Evolutionary conservation across 257 asterid genomes (phyloP).

Genomic region (Jaltomata sinuosa): DNA sequence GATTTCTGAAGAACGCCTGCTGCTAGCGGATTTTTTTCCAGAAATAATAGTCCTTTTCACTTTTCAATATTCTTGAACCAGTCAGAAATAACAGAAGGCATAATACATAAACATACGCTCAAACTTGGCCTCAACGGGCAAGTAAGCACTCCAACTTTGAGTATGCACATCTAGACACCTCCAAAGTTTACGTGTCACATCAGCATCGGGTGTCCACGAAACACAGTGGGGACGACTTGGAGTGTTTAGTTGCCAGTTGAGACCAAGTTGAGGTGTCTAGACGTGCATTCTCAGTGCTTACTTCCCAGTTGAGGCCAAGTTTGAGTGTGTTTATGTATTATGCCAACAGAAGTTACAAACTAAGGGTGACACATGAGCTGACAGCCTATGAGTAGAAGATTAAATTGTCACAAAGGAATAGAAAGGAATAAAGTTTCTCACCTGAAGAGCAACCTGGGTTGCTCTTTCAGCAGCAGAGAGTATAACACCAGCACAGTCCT

Average conservation of each 20-base stretch:
- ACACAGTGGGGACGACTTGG: no score
- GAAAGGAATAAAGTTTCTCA: conserved; percentile 9
- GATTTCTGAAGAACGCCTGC: background rate
- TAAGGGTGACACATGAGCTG: background rate
- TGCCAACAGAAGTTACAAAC: background rate
- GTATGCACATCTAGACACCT: no score
- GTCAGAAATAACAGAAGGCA: background rate
- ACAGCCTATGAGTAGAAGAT: background rate
- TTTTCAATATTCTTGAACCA: background rate
- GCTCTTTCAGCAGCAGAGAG: conserved; percentile 94
- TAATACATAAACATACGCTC: no score
- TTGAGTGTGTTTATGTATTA: no score
- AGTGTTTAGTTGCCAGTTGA: no score
- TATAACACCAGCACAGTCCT: conserved; percentile 98
- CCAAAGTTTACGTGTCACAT: no score
- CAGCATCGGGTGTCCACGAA: no score
- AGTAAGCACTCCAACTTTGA: no score
- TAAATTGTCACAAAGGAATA: background rate
- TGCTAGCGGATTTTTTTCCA: background rate
- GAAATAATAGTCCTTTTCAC: background rate
- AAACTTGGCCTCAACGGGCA: no score
- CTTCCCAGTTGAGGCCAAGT: no score
- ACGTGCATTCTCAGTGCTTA: no score
- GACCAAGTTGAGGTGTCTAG: no score
- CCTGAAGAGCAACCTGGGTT: conserved; percentile 99